These are phyloP conservation scores for Aspergillus carbonarius DNA, from an alignment of 2,329 filamentous ascomycete genomes.

Conservation along the genomic window DNA sequence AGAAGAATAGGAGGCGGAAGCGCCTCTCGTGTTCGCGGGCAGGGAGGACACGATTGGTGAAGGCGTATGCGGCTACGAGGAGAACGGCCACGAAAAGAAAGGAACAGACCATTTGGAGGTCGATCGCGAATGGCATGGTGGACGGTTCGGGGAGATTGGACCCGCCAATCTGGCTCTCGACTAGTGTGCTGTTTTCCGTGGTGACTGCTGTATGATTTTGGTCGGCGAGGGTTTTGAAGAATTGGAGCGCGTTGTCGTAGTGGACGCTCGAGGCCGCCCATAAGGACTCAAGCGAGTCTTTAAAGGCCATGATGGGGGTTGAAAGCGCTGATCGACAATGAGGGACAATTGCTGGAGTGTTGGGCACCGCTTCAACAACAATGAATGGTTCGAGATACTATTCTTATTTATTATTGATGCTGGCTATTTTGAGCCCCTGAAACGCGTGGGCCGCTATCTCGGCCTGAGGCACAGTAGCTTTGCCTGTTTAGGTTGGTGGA, in stretches of 20 bases:
- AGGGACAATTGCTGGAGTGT: neutral
- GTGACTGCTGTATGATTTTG: neutral
- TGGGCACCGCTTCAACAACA: neutral
- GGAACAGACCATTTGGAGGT: constrained; percentile 48
- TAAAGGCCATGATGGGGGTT: neutral
- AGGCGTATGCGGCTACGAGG: constrained; percentile 49
- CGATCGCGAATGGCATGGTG: constrained; percentile 38
- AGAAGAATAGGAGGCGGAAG: constrained; percentile 80
- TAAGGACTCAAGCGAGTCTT: neutral
- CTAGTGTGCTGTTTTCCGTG: neutral
- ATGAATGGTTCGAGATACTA: neutral
- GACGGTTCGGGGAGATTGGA: neutral
- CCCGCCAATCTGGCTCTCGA: neutral
- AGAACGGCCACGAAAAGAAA: constrained; percentile 57
- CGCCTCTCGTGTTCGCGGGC: constrained; percentile 47
- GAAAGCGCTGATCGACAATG: neutral
- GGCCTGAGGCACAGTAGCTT: neutral
- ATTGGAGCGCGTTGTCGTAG: neutral
- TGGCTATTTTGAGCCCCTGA: constrained; percentile 1
- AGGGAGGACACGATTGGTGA: constrained; percentile 54
- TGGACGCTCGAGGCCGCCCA: neutral
- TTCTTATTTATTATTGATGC: neutral
- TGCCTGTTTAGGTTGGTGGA: neutral
- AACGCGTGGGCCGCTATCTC: neutral
- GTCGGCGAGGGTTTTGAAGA: neutral